Conservation (phyloP, 2,329 filamentous ascomycete species). For the Herpotrichia juniperi region DNA sequence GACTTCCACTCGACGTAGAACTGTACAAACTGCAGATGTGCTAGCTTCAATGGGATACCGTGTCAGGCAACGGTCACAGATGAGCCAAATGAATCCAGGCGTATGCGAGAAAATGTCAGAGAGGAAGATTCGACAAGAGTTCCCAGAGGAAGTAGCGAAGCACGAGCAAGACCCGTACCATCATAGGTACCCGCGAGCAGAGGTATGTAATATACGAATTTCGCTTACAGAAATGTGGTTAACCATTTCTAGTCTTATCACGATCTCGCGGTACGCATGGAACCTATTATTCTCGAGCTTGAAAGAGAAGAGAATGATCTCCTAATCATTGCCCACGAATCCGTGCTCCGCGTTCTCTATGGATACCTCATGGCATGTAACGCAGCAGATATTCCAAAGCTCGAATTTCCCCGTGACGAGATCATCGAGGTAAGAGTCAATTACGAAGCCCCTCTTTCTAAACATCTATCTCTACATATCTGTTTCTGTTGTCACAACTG, state of each 20-base stretch:
- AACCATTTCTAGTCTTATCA: slow-evolving; percentile 78
- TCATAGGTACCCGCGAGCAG: slow-evolving; percentile 91
- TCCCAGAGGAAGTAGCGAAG: slow-evolving; percentile 89
- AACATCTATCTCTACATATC: slow-evolving; percentile 7
- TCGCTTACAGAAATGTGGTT: slow-evolving; percentile 13
- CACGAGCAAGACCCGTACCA: slow-evolving; percentile 96
- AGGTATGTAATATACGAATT: slow-evolving; percentile 61
- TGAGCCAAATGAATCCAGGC: slow-evolving; percentile 96
- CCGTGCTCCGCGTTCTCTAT: slow-evolving; percentile 94
- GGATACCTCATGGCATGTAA: slow-evolving; percentile 99
- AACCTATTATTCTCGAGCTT: slow-evolving; percentile 96
- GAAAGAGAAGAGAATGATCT: slow-evolving; percentile 97
- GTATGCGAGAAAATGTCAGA: slow-evolving; percentile 95
- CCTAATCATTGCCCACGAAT: slow-evolving; percentile 98
- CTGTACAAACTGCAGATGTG: slow-evolving; percentile 85
- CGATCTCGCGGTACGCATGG: slow-evolving; percentile 94
- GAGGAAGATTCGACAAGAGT: slow-evolving; percentile 76
- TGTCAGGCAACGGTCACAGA: slow-evolving; percentile 89
- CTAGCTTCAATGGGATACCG: slow-evolving; percentile 82
- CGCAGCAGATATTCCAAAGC: slow-evolving; percentile 87
- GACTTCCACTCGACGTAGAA: slow-evolving; percentile 91
- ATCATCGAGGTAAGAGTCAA: slow-evolving; percentile 77
- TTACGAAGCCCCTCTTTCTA: slow-evolving; percentile 5
- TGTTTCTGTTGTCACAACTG: neutral
- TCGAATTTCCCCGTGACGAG: slow-evolving; percentile 93